Percentiles rank a stretch among this genome's conserved stretches.
Evolutionary conservation across 2,329 filamentous ascomycete species (phyloP).

Genomic region (Sporothrix schenckii): DNA sequence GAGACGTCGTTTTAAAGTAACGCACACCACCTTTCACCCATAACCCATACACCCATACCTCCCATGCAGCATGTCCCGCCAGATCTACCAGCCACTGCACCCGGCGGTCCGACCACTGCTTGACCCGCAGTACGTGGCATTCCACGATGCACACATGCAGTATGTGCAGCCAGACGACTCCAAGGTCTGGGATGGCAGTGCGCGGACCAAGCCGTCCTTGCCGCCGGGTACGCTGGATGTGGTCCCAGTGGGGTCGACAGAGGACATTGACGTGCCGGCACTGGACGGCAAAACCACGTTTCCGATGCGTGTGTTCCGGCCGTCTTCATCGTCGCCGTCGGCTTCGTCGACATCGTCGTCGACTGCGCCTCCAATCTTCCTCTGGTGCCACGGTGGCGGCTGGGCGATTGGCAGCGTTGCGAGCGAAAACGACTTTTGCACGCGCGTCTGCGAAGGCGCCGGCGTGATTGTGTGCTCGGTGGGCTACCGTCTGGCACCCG

Average conservation of each 20-base stretch:
- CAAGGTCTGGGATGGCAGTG: constrained; percentile 43
- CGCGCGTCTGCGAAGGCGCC: constrained; percentile 39
- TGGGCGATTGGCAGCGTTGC: constrained; percentile 46
- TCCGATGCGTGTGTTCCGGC: constrained; percentile 43
- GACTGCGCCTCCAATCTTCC: constrained; percentile 40
- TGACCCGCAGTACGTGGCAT: constrained; percentile 46
- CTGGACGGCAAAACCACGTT: constrained; percentile 40
- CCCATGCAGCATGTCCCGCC: neutral
- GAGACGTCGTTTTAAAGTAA: neutral
- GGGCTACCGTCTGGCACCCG: constrained; percentile 24
- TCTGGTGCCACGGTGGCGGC: constrained; percentile 49
- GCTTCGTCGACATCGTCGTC: constrained; percentile 37
- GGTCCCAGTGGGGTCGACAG: constrained; percentile 40
- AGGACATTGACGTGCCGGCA: constrained; percentile 39
- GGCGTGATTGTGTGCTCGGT: constrained; percentile 14
- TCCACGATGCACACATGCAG: constrained; percentile 46
- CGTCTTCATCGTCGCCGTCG: constrained; percentile 37
- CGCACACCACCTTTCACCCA: neutral
- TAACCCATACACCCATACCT: neutral
- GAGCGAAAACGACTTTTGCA: constrained; percentile 44
- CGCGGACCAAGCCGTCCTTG: constrained; percentile 40
- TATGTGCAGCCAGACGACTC: constrained; percentile 44
- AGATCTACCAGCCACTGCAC: constrained; percentile 43
- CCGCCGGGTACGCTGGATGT: constrained; percentile 35
- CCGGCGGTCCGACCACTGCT: constrained; percentile 41